Evolutionary conservation across 768 basidiomycete genomes (phyloP), one percentile per base, ranked within the genome.

Genomic region (Vararia minispora): DNA sequence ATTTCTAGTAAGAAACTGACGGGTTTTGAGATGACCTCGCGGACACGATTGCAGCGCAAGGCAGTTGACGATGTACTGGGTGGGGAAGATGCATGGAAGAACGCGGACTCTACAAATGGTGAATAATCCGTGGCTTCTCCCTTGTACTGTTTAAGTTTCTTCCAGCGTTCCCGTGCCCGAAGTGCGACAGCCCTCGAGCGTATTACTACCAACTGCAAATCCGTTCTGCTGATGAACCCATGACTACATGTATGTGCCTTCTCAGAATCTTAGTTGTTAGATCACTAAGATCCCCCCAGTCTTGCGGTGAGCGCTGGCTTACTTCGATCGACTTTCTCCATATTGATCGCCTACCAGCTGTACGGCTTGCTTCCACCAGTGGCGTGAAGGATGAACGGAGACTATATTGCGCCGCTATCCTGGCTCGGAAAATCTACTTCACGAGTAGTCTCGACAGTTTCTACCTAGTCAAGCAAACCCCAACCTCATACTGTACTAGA

Each of bases 201-300:
- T 97, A 91, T 59, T 99, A 86, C 62, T 87, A 91, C 55, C 91
- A 97, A 64, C 65, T 98, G 11, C 95, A 99, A 57, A 99, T 97
- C 44, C 65, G 94, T 31, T 92, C 87, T 49, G 89, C 87, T 0
- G 88, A 90, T 53, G 88, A 91, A 52, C 86, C 85, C 12, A 90
- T 89, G 87, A 89, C 84, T 9, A 65, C 62, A 16, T 65, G 63
- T 66, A 51, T 50, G 62, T 50, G 13, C n/a, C 6, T 55, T 20
- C 26, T 33, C n/a, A 28, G 10, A 25, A 31, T 35, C 30, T 13
- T 29, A 25, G 17, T 16, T 6, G 3, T 17, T 46, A 22, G 33
- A 3, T 23, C 2, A 24, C 17, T 27, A 32, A 14, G 10, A 40
- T 32, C 33, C 33, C 34, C 12, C 18, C 42, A 81, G 78, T 81